Evolutionary conservation across 495 filamentous ascomycete genomes (phyloP).

Genomic region (Hypoxylon intermedium): DNA sequence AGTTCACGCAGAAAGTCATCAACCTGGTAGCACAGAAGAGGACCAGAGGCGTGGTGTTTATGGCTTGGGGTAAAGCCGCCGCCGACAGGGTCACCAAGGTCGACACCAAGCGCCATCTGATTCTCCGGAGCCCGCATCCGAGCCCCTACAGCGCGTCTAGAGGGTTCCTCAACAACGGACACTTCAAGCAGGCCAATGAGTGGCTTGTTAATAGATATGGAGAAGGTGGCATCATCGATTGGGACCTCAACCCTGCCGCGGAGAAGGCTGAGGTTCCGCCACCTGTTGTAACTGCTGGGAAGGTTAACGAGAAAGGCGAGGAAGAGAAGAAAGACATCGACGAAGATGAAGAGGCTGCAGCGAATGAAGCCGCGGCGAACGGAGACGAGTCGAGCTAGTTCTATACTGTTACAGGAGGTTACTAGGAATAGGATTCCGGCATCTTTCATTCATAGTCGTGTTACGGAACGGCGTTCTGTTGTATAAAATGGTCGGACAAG

Average conservation of each 20-base stretch:
- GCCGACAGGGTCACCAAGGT: conserved; percentile 74
- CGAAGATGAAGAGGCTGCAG: conserved; percentile 26
- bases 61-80: conserved; percentile 90
- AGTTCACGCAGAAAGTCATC: conserved; percentile 87
- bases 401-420: neutral
- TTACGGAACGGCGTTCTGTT: conserved; percentile 20
- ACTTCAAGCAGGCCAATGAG: conserved; percentile 88
- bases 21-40: conserved; percentile 80
- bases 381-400: neutral
- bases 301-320: conserved; percentile 24
- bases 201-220: conserved; percentile 85
- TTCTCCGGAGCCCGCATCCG: conserved; percentile 87
- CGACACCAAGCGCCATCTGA: conserved; percentile 72
- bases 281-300: conserved; percentile 25
- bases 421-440: conserved; percentile 11
- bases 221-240: conserved; percentile 79
- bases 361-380: conserved; percentile 13
- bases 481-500: neutral
- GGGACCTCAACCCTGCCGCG: conserved; percentile 67
- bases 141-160: conserved; percentile 81
- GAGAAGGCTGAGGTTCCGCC: conserved; percentile 8
- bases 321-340: conserved; percentile 36
- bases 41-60: conserved; percentile 83
- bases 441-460: conserved; percentile 7
- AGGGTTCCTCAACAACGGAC: conserved; percentile 86